phyloP scores from a whole-genome alignment of 148 eudicot genomes.

The Mesembryanthemum crystallinum region DNA sequence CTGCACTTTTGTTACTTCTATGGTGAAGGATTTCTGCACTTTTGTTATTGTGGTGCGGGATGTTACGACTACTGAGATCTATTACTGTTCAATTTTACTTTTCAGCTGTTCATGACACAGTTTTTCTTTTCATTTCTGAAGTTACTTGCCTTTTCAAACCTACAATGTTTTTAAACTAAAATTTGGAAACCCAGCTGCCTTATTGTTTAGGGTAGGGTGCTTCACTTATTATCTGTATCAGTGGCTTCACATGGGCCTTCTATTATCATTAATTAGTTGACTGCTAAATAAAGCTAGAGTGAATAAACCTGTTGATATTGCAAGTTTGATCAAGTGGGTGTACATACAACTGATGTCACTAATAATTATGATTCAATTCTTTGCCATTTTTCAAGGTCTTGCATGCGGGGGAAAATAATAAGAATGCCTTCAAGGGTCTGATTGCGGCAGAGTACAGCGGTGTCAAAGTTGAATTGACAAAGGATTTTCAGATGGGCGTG shows the following conservation, averaged over 20 bases:
- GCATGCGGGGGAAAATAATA: conserved; percentile 49
- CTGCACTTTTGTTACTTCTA: too few relatives aligned
- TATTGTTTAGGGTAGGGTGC: too few relatives aligned
- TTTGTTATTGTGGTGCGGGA: too few relatives aligned
- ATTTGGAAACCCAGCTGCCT: too few relatives aligned
- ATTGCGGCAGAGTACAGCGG: conserved; percentile 67
- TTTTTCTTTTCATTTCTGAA: too few relatives aligned
- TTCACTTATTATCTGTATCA: too few relatives aligned
- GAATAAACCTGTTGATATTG: background rate
- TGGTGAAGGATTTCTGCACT: too few relatives aligned
- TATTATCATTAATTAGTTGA: background rate
- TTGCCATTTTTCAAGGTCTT: conserved; percentile 38
- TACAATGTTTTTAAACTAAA: too few relatives aligned
- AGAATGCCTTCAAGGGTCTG: conserved; percentile 68
- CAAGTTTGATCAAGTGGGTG: background rate
- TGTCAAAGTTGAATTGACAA: conserved; percentile 48
- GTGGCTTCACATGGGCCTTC: background rate
- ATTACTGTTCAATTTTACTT: too few relatives aligned
- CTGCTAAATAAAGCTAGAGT: background rate
- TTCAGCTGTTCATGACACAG: too few relatives aligned
- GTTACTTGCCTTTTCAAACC: too few relatives aligned
- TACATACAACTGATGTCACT: background rate
- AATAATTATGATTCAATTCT: background rate
- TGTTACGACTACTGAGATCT: too few relatives aligned
- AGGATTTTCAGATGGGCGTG: conserved; percentile 66